Evolutionary conservation across 169 alveolate species (phyloP), one percentile per base, ranked within the genome.

Genomic region (Babesia gibsoni): DNA sequence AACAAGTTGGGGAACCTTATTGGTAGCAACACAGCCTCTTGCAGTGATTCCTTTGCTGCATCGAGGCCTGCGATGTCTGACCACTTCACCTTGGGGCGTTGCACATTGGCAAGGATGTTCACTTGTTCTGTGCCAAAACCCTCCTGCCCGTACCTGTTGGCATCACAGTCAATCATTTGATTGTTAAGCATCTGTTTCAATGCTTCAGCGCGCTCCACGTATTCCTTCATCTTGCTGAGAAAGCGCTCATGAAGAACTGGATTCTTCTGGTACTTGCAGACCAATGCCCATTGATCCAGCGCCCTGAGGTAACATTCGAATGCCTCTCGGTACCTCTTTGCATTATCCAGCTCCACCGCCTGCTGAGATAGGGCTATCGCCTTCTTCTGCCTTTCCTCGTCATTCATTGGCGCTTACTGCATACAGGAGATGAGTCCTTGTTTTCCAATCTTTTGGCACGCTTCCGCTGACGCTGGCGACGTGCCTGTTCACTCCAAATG

Each of bases 21-120:
- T 41, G 99, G 99, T 52, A 96, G 77, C 30, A 96, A 87, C 18
- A 95, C 97, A 12, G 99, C 98, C 72, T 96, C 99, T 82, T 95
- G 82, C 37, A 96, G 80, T 37, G 96, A 67, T 49, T 92, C 83
- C 73, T 96, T 96, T 0, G 99, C 99, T 32, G 84, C 79, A 29
- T 94, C 98, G 52, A 95, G 91, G 12, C 80, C 99, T 37, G 97
- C 96, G 1, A 96, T 94, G 83, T 96, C 98, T 42, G 90, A 88
- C 99, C 99, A 96, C 73, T 90, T 92, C 5, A 96, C 95, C 83
- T 93, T 94, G 16, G 96, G 73, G 14, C 81, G 67, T 33, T 84
- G 59, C 35, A 81, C 52, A 52, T 84, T 35, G 36, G 37, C 30
- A 42, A 82, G 59, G 49, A 77, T 14, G 67, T 37, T 53, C 50